These are phyloP conservation scores for Claviceps sorghi DNA, from an alignment of 2,329 filamentous ascomycete species.

Conservation along the genomic window DNA sequence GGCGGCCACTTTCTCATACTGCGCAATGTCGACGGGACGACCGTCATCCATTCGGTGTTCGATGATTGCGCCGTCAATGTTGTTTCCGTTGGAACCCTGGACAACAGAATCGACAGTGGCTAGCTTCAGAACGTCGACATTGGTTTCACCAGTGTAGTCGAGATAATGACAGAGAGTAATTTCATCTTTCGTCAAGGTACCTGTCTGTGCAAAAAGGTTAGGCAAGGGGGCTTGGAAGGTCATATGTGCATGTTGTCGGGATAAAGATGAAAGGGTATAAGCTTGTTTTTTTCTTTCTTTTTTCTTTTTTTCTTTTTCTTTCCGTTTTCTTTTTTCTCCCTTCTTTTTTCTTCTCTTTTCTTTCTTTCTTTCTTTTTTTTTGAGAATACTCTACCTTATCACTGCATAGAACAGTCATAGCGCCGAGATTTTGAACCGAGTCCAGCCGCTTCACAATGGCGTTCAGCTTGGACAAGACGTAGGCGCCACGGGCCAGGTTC, in stretches of 20 bases:
- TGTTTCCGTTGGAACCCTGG: slow-evolving; percentile 15
- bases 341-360: no score
- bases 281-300: no score
- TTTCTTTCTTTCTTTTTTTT: no score
- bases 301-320: no score
- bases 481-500: slow-evolving; percentile 15
- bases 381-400: slow-evolving; percentile 18
- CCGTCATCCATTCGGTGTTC: slow-evolving; percentile 7
- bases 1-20: slow-evolving; percentile 11
- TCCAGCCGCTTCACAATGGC: slow-evolving; percentile 21
- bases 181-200: slow-evolving; percentile 16
- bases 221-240: not conserved
- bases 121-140: slow-evolving; percentile 12
- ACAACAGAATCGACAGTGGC: slow-evolving; percentile 13
- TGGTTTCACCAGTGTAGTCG: slow-evolving; percentile 9
- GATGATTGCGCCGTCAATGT: slow-evolving; percentile 15
- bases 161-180: slow-evolving; percentile 13
- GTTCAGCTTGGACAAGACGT: slow-evolving; percentile 18
- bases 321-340: no score
- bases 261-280: no score
- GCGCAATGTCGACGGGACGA: slow-evolving; percentile 8
- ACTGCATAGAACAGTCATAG: slow-evolving; percentile 17
- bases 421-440: slow-evolving; percentile 16
- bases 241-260: not conserved
- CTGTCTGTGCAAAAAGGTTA: slow-evolving; percentile 8